A percentile compares a stretch with the other conserved stretches of the same genome.
These are phyloP conservation scores for Solanum hybrid DNA, from an alignment of 305 asterid species.

Conservation along the genomic window DNA sequence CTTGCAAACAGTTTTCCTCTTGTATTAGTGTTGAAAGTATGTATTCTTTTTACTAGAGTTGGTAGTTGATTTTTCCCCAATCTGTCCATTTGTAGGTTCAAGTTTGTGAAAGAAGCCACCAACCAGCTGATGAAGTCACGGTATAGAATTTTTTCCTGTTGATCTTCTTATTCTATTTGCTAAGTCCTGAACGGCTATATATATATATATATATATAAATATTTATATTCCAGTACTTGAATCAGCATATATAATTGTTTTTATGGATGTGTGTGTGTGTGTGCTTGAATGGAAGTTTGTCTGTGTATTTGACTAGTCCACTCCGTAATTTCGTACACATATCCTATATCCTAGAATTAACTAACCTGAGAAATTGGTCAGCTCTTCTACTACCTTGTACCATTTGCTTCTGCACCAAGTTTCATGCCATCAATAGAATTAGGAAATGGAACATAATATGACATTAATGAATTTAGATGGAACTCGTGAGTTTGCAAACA, in stretches of 20 bases:
- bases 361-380: not conserved
- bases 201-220: not conserved
- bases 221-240: not conserved
- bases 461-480: not conserved
- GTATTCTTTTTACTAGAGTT: not conserved
- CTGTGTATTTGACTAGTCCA: not conserved
- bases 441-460: not conserved
- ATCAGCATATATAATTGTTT: not conserved
- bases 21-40: not conserved
- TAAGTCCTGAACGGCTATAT: not conserved
- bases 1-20: not conserved
- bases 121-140: slow-evolving; percentile 83
- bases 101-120: slow-evolving; percentile 85
- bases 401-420: not conserved
- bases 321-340: not conserved
- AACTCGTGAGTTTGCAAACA: not conserved
- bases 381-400: not conserved
- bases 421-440: not conserved
- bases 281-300: not conserved
- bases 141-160: slow-evolving; percentile 24
- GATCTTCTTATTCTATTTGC: not conserved
- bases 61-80: not conserved
- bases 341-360: not conserved
- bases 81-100: slow-evolving; percentile 51
- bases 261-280: not conserved